Evolutionary conservation across 495 filamentous ascomycete species (phyloP).

Genomic region (Penicillium silybi): DNA sequence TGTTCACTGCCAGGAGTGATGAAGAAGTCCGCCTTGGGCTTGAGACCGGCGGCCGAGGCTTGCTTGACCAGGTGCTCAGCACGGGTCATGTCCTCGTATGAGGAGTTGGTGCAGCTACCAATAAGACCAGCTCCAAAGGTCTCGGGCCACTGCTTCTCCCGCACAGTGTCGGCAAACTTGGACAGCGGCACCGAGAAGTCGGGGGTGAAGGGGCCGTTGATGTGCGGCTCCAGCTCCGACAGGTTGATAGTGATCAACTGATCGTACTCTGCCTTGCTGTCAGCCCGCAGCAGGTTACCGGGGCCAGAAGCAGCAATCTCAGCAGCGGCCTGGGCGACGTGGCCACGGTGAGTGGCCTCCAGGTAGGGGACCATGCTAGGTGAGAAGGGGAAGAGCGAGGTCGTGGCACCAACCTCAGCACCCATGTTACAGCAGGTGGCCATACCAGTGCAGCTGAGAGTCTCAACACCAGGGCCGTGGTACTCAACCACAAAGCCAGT

Average conservation of each 20-base stretch:
- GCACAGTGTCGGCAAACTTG: slow-evolving; percentile 75
- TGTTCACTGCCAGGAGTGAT: slow-evolving; percentile 96
- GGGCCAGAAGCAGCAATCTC: slow-evolving; percentile 37
- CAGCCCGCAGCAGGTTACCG: slow-evolving; percentile 64
- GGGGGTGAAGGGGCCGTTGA: slow-evolving; percentile 96
- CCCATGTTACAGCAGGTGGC: slow-evolving; percentile 91
- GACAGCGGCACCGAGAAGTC: slow-evolving; percentile 91
- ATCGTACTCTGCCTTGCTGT: slow-evolving; percentile 81
- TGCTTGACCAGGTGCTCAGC: slow-evolving; percentile 89
- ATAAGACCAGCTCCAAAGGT: slow-evolving; percentile 90
- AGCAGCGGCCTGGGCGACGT: slow-evolving; percentile 57
- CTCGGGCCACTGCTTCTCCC: slow-evolving; percentile 83
- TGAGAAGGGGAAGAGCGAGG: slow-evolving; percentile 87
- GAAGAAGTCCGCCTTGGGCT: slow-evolving; percentile 88
- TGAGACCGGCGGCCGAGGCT: slow-evolving; percentile 77
- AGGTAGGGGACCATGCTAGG: slow-evolving; percentile 71
- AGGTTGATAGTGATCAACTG: slow-evolving; percentile 89
- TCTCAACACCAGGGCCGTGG: slow-evolving; percentile 80
- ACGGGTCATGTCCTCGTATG: slow-evolving; percentile 96
- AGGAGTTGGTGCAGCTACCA: slow-evolving; percentile 97
- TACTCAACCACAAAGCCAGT: slow-evolving; percentile 96
- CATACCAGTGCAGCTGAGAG: slow-evolving; percentile 89
- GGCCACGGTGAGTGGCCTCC: slow-evolving; percentile 71
- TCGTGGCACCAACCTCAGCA: slow-evolving; percentile 93
- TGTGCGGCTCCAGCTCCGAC: slow-evolving; percentile 86